phyloP scores from a whole-genome alignment of 768 basidiomycete genomes.

The Leccinellum rugosiceps region DNA sequence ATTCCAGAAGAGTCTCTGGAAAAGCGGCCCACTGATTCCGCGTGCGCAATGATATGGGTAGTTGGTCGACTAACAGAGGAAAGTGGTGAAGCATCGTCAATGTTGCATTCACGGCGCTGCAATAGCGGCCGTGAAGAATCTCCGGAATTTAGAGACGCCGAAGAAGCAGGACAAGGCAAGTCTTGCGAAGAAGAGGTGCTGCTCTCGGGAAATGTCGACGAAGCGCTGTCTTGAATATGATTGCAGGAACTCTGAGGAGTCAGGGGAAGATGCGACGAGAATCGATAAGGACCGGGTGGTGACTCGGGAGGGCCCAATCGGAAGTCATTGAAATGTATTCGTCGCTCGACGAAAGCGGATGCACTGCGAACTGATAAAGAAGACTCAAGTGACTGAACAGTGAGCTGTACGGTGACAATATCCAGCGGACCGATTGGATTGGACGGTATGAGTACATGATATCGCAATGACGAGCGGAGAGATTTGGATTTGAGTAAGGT shows the following conservation, averaged over 20 bases:
- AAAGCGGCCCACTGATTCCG: constrained; percentile 60
- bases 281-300: constrained; percentile 17
- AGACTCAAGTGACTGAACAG: constrained; percentile 58
- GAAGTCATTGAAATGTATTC: constrained; percentile 56
- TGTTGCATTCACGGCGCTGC: constrained; percentile 11
- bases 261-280: constrained; percentile 15
- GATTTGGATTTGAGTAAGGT: constrained; percentile 48
- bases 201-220: constrained; percentile 6
- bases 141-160: constrained; percentile 23
- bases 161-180: constrained; percentile 14
- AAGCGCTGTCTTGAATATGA: constrained; percentile 19
- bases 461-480: constrained; percentile 56
- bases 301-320: constrained; percentile 24
- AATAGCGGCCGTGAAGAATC: constrained; percentile 28
- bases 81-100: constrained; percentile 11
- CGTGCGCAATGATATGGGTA: constrained; percentile 51
- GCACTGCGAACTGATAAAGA: constrained; percentile 58
- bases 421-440: constrained; percentile 69
- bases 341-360: constrained; percentile 65
- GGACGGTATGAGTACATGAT: constrained; percentile 53
- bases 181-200: constrained; percentile 21
- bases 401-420: constrained; percentile 62
- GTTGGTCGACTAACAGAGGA: constrained; percentile 31
- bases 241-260: constrained; percentile 30
- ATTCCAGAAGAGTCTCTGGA: constrained; percentile 52